These are phyloP conservation scores for Xerocomus spinulosus DNA, from an alignment of 768 basidiomycete genomes.

Conservation along the genomic window DNA sequence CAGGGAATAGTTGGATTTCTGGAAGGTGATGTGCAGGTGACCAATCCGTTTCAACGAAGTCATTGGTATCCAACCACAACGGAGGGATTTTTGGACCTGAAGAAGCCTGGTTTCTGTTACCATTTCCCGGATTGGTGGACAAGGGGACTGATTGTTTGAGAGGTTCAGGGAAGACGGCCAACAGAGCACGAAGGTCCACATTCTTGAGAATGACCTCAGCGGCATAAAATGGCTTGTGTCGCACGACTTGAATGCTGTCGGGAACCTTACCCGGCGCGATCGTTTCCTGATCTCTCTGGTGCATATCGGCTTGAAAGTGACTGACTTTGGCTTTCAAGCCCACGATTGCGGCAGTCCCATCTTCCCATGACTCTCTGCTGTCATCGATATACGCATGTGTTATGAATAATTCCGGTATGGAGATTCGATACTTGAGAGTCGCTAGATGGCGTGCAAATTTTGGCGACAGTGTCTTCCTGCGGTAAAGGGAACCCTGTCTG, in stretches of 20 bases:
- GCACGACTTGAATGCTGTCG: conserved; percentile 53
- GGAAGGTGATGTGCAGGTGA: conserved; percentile 46
- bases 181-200: conserved; percentile 69
- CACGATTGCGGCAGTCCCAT: conserved; percentile 73
- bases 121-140: conserved; percentile 41
- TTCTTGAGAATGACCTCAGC: conserved; percentile 79
- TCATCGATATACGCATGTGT: conserved; percentile 87
- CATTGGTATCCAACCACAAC: conserved; percentile 72
- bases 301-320: conserved; percentile 83
- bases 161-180: conserved; percentile 74
- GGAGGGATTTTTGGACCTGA: conserved; percentile 36
- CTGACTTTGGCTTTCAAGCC: conserved; percentile 83
- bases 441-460: conserved; percentile 87
- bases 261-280: conserved; percentile 52
- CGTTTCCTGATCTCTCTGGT: conserved; percentile 85
- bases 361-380: conserved; percentile 70
- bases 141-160: conserved; percentile 56
- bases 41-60: conserved; percentile 81
- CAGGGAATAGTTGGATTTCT: conserved; percentile 61
- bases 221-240: conserved; percentile 83
- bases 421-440: conserved; percentile 86
- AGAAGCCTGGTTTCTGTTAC: conserved; percentile 34
- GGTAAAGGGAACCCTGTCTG: conserved; percentile 82
- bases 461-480: conserved; percentile 64
- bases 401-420: conserved; percentile 72